Evolutionary conservation across 108 stramenopile genomes (phyloP).

Genomic region (Pseudonitzschia multiseries): DNA sequence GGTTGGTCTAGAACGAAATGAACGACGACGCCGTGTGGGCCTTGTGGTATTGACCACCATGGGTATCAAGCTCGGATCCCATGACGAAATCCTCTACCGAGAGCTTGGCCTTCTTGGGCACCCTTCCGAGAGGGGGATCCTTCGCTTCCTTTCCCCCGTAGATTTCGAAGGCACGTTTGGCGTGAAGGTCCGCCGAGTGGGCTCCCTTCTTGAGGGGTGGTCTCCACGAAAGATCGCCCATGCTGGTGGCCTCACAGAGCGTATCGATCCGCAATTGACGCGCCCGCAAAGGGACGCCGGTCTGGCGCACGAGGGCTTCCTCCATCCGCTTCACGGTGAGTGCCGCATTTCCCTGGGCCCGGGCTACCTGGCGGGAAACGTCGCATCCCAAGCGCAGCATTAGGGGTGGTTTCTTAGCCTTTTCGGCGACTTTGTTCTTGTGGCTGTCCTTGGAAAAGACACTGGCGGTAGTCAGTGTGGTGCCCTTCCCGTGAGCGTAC

Average conservation of each 20-base stretch:
- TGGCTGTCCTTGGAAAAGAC: slow-evolving; percentile 13
- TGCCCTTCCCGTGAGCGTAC: slow-evolving; percentile 22
- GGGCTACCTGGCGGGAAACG: slow-evolving; percentile 71
- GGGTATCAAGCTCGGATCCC: slow-evolving; percentile 17
- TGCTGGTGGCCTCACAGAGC: slow-evolving; percentile 52
- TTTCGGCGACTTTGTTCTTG: not conserved
- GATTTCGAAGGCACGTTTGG: slow-evolving; percentile 74
- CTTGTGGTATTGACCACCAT: not conserved
- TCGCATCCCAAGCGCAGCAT: slow-evolving; percentile 76
- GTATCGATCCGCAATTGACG: slow-evolving; percentile 23
- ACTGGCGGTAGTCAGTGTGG: slow-evolving; percentile 8
- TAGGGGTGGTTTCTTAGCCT: slow-evolving; percentile 42
- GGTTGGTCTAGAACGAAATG: not conserved
- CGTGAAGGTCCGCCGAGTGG: slow-evolving; percentile 58
- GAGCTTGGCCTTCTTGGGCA: slow-evolving; percentile 62
- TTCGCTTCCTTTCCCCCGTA: slow-evolving; percentile 67
- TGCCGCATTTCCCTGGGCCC: slow-evolving; percentile 77
- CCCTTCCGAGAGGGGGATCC: slow-evolving; percentile 74
- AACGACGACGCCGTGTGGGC: slow-evolving; percentile 20
- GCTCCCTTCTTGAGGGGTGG: slow-evolving; percentile 59
- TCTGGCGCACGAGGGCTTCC: slow-evolving; percentile 71
- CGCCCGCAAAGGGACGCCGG: slow-evolving; percentile 33
- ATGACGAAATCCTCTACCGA: slow-evolving; percentile 37
- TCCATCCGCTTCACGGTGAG: slow-evolving; percentile 81
- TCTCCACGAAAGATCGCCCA: slow-evolving; percentile 61